Conservation (phyloP, 805 yeast genomes). For the Saccharomycopsis sp. region DNA sequence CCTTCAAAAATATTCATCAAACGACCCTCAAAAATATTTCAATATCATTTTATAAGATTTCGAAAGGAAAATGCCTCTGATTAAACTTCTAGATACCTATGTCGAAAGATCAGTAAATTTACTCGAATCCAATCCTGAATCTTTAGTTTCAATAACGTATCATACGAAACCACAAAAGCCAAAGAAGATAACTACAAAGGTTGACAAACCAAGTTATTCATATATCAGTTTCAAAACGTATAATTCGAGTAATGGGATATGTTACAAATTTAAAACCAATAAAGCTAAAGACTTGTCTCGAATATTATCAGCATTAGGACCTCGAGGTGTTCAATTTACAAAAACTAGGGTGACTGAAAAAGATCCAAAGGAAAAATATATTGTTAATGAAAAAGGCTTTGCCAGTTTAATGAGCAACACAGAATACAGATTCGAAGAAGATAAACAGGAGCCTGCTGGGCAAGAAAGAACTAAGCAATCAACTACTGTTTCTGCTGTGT, state of each 20-base stretch:
- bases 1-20: no score
- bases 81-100: slow-evolving; percentile 28
- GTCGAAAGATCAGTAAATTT: slow-evolving; percentile 27
- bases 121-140: slow-evolving; percentile 27
- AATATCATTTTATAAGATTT: no score
- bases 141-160: slow-evolving; percentile 30
- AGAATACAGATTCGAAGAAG: slow-evolving; percentile 20
- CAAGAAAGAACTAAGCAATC: slow-evolving; percentile 17
- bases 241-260: slow-evolving; percentile 58
- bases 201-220: slow-evolving; percentile 27
- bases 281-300: slow-evolving; percentile 71
- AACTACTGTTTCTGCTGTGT: slow-evolving; percentile 17
- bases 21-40: no score
- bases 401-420: slow-evolving; percentile 20
- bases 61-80: slow-evolving; percentile 21
- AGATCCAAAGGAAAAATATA: slow-evolving; percentile 11
- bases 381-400: slow-evolving; percentile 18
- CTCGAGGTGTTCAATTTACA: slow-evolving; percentile 45
- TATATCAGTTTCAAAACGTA: slow-evolving; percentile 50
- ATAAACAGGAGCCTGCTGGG: slow-evolving; percentile 22
- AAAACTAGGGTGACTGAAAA: slow-evolving; percentile 18
- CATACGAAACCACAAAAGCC: slow-evolving; percentile 26
- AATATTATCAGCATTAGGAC: slow-evolving; percentile 66
- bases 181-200: slow-evolving; percentile 16
- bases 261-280: slow-evolving; percentile 49